Evolutionary conservation across 1,284 basidiomycete species (phyloP), one percentile per base, ranked within the genome.

Genomic region (Cryptococcus sp.): DNA sequence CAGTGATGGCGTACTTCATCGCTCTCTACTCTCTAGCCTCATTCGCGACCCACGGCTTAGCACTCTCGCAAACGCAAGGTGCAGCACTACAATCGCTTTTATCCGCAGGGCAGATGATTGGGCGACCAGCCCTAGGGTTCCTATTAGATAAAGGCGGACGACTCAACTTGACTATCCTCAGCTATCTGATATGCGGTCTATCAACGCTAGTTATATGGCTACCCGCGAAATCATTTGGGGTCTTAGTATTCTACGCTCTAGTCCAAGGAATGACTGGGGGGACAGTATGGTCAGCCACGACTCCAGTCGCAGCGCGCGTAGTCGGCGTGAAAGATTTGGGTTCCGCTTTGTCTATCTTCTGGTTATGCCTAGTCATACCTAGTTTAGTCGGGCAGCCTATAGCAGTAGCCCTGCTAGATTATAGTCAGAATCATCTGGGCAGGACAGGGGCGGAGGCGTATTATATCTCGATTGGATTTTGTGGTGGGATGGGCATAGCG

Each of bases 21-120:
- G 70, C 77, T n/a, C 68, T 81, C 50, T 80, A 77, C 63, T 76
- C 79, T 11, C 67, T 81, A 50, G 75, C 80, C 0, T 77, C 80
- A 7, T 81, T 73, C 64, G 75, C 79, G n/a, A 79, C 77, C 0
- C 57, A 67, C 54, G 80, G 68, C 0, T 67, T 81, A 5, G 71
- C 73, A 3, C 56, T 81, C 15, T 66, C 78, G 3, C 79, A 81
- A 57, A 68, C 70, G 23, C 69, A 80, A 59, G 80, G 76, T 43
- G 76, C 78, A 4, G 75, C 77, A 2, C 58, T 81, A 17, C 79
- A 80, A 59, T 76, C 78, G 20, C 75, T 80, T 57, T 68, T 80
- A 2, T 70, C 79, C 10, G 80, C 79, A 7, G 79, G 78, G 0
- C 79, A 80, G 64, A 75, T 79, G 66, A 63, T 81, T 34, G 80